Base-by-base conservation (phyloP, 148 eudicot genomes). In the Spergularia bocconei region DNA sequence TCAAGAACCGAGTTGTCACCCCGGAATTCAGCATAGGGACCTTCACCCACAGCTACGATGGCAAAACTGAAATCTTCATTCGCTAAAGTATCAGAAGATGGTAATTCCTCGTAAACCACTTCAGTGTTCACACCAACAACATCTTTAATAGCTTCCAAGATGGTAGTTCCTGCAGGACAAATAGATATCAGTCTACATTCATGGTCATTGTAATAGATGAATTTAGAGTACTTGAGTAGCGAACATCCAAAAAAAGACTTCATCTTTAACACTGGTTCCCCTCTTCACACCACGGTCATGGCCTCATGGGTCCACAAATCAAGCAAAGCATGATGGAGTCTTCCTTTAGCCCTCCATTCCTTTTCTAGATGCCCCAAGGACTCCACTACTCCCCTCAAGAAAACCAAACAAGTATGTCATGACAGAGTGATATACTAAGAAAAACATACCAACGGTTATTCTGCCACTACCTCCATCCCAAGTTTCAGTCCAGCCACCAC, bases 401-500 rank as follows among this genome's bases (percentile, higher is more conserved):
- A 9, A 41, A 67, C 55, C 6, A 59, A 44, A 44, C 48, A 5
- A 44, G 48, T 44, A 44, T 44, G n/a, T 29, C 2, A 63, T 39
- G 56, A 21, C 14, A 61, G 25, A 8, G 7, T 8, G 23, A 13
- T 38, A 15, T 51, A 41, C 7, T 13, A 48, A 67, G 21, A 79
- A 54, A 58, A 15, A 81, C 90, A 68, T 86, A 95, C 98, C 98
- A 69, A 86, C 81, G n/a, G 97, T 95, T 73, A 90, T 88, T 88
- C 89, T 89, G 74, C 98, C 98, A 83, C 97, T 79, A 57, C 47
- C 71, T 38, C 98, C 98, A 38, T 85, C 54, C 98, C 96, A 89
- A 59, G 90, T 83, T 73, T 67, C 57, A 60, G 97, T 95, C 98
- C 98, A 95, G 57, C 98, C 98, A 76, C 97, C 98, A 74, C 98